Base-by-base conservation (phyloP, 495 filamentous ascomycete genomes). In the Parachaetomium inaequale region DNA sequence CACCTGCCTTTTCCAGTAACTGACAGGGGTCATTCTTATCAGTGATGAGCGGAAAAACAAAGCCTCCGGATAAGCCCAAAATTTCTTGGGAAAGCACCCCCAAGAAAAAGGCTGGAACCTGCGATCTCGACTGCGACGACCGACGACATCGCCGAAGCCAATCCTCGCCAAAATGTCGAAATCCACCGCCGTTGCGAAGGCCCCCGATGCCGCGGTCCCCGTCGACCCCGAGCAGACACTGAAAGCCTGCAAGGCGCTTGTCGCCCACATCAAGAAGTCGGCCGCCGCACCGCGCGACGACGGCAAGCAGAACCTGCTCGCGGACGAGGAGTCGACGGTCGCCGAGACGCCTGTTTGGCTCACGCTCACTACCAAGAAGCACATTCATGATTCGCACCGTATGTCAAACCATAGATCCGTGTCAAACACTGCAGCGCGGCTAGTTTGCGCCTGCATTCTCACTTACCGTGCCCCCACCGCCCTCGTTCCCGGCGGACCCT, bases 361-460 rank as follows among this genome's bases (percentile, higher is more conserved):
- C 34, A 85, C 87, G 12, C 76, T 98, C 54, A 90, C 91, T 50
- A 96, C 92, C 49, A 98, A 98, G 77, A 91, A 89, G 75, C 90
- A 94, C 47, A 70, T 73, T 31, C 62, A 71, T 62, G 69, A 72
- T 32, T 61, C 69, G 12, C 46, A 67, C 66, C 61, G 64, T 58
- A 64, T 14, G 52, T 57, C 25, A n/a, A 4, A 7, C 34, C 42
- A 23, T 10, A 17, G 1, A 26, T 40, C 12, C 36, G 3, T 5
- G 5, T 17, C 17, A 15, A 10, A 40, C 14, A 2, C 14, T 15
- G 17, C 36, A 2, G 14, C 36, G 36, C 36, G 36, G 12, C 12
- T 40, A 0, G 12, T 40, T 40, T 40, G 36, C 36, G 36, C 36
- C 34, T 10, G 36, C 36, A 17, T 40, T 40, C 12, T 40, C 36